Evolutionary conservation across 371 early-diverging fungal species (phyloP), one percentile per base, ranked within the genome.

Genomic region (Fennellomyces sp.): DNA sequence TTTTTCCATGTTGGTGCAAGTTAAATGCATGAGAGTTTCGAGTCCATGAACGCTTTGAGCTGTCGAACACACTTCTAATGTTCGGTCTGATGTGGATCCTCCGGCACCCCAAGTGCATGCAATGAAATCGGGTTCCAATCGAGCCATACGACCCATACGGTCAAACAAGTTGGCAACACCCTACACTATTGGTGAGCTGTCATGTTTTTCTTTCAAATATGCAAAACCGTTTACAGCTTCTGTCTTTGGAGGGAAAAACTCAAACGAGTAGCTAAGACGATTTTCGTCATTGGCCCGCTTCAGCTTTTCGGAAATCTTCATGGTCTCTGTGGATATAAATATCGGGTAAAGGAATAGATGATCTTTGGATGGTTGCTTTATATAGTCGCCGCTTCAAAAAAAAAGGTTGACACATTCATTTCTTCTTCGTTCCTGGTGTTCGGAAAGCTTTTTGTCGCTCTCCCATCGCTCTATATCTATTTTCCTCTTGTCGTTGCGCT

Each of bases 71-170:
- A 94, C 69, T 56, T 91, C 92, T 3, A 91, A 65, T 3, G 96
- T 95, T 55, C 91, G 87, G 52, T 94, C 93, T 29, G 89, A 85
- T 4, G 94, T 94, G 2, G 92, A 88, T 2, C 97, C 97, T 26
- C 98, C 97, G 15, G 98, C 97, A 19, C 95, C 95, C 97, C 97
- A 98, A 4, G 98, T 98, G 63, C 92, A 95, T 19, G 94, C 92
- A 12, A 95, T 85, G 71, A 98, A 98, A 15, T 88, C 84, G 5
- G 98, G 98, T 19, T 90, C 84, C 31, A 92, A 77, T 13, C 73
- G 62, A 29, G 91, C 84, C 97, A 97, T 95, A 53, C 97, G 90
- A 53, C 81, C 88, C 64, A 98, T 83, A 58, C 98, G 94, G 65
- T 95, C 96, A 66, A 89, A 91, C 60, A 98, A 78, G 75, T 97